phyloP scores from a whole-genome alignment of 805 yeast species.

The Saccharomycopsis guyanensis region DNA sequence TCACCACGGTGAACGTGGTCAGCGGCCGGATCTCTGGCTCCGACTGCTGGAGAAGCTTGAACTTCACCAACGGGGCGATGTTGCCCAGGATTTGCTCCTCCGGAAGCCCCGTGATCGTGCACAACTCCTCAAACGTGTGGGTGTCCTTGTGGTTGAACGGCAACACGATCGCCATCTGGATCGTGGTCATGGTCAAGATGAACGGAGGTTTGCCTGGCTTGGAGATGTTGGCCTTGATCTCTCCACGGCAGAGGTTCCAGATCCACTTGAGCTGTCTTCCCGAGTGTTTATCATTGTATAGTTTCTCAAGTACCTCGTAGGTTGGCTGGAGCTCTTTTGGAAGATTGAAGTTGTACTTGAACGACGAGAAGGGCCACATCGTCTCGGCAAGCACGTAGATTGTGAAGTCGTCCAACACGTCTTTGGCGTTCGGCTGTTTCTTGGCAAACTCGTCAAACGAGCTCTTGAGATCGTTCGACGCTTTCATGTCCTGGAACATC shows the following conservation, averaged over 20 bases:
- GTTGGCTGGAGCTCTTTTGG: constrained; percentile 64
- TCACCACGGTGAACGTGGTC: constrained; percentile 62
- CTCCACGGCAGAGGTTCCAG: constrained; percentile 92
- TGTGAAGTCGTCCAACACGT: constrained; percentile 45
- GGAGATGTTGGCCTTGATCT: constrained; percentile 76
- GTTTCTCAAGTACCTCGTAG: constrained; percentile 55
- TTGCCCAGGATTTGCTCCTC: constrained; percentile 64
- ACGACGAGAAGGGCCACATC: constrained; percentile 71
- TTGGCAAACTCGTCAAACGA: constrained; percentile 43
- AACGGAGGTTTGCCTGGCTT: constrained; percentile 78
- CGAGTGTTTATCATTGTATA: constrained; percentile 67
- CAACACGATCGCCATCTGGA: constrained; percentile 78
- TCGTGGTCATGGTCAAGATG: constrained; percentile 70
- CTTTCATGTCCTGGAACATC: constrained; percentile 91
- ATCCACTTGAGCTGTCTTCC: constrained; percentile 93
- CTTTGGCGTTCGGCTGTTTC: constrained; percentile 28
- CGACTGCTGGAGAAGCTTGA: constrained; percentile 59
- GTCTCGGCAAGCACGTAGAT: constrained; percentile 80
- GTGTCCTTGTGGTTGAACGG: constrained; percentile 71
- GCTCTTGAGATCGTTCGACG: constrained; percentile 68
- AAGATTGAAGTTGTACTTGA: constrained; percentile 41
- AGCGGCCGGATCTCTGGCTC: constrained; percentile 50
- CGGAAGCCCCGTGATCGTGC: constrained; percentile 61
- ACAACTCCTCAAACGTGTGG: constrained; percentile 52
- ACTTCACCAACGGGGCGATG: constrained; percentile 70